Evolutionary conservation across 768 basidiomycete genomes (phyloP).

Genomic region (Tricholomella constricta): DNA sequence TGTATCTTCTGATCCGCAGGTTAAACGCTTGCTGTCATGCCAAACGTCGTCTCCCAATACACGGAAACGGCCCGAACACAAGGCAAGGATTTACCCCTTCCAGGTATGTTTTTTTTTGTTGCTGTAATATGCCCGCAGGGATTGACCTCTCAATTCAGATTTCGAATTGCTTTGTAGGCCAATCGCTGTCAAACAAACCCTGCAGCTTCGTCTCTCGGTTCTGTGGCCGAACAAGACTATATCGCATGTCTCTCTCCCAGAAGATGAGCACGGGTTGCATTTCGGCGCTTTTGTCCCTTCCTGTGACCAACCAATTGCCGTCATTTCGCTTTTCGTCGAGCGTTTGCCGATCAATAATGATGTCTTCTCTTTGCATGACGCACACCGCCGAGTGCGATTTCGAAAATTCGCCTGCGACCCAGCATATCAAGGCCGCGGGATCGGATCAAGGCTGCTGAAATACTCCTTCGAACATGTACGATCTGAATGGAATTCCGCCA

Average conservation of each 20-base stretch:
- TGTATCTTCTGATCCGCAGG: no score
- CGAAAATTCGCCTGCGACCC: slow-evolving; percentile 63
- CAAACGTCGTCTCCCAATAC: no score
- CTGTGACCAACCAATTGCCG: slow-evolving; percentile 42
- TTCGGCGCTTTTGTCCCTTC: slow-evolving; percentile 53
- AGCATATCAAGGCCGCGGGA: slow-evolving; percentile 51
- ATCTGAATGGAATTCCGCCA: slow-evolving; percentile 39
- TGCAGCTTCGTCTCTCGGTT: slow-evolving; percentile 55
- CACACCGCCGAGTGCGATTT: slow-evolving; percentile 41
- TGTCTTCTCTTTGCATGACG: slow-evolving; percentile 6
- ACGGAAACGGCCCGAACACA: no score
- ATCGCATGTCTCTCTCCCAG: slow-evolving; percentile 51
- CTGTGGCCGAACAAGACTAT: slow-evolving; percentile 57
- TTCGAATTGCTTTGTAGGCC: slow-evolving; percentile 6
- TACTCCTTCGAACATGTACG: slow-evolving; percentile 32
- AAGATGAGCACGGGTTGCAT: slow-evolving; percentile 53
- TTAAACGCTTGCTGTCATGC: no score
- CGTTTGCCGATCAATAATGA: slow-evolving; percentile 30
- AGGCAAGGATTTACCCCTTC: background rate
- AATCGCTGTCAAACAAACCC: slow-evolving; percentile 45
- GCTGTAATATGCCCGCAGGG: background rate
- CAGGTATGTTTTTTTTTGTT: background rate
- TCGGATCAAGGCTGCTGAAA: slow-evolving; percentile 51
- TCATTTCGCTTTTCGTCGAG: slow-evolving; percentile 59
- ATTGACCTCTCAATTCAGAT: background rate